Base-by-base conservation (phyloP, 192 early-diverging fungal genomes). In the Linnemannia schmuckeri region DNA sequence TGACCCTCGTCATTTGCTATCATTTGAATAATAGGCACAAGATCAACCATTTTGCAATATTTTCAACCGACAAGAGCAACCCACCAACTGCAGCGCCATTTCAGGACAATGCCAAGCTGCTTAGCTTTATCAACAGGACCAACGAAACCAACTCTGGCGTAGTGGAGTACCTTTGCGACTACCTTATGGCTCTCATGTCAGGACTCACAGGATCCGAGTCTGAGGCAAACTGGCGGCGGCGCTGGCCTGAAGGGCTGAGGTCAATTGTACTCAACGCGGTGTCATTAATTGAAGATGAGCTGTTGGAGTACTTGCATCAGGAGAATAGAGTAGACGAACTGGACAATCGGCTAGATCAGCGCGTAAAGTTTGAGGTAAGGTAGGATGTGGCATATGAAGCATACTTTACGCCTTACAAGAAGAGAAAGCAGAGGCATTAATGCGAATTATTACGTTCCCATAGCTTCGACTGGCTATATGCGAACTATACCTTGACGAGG, bases 1-100 rank as follows among this genome's bases (percentile, higher is more conserved):
- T 52, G 6, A 24, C 22, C 30, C 66, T 70, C 3, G 3, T 66
- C n/a, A 2, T 66, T 66, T 9, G 3, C 52, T 15, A 66, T 15
- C 13, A 3, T 7, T 52, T 17, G 0, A 49, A 41, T 37, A 18
- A 47, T 81, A 87, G 85, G 24, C 85, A 78, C 37, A 87, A 87
- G 22, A 87, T 79, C 20, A 87, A 87, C 49, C 85, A 87, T 52
- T 87, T 87, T 77, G 85, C 85, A 9, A 81, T 87, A 15, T 87
- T 87, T 30, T 81, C 80, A 20, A 12, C 30, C 9, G 85, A 78
- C 22, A 87, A 81, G 68, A 41, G 46, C 57, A 68, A 81, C 38
- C 38, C 63, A 4, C 17, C 72, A 44, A 55, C 44, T 8, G 71
- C 37, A 4, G 13, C 69, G 6, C 35, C 37, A 33, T 87, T 81